Percentiles rank a stretch among this genome's conserved stretches.
Evolutionary conservation across 2,329 filamentous ascomycete genomes (phyloP).

Genomic region (Alternaria incomplexa): DNA sequence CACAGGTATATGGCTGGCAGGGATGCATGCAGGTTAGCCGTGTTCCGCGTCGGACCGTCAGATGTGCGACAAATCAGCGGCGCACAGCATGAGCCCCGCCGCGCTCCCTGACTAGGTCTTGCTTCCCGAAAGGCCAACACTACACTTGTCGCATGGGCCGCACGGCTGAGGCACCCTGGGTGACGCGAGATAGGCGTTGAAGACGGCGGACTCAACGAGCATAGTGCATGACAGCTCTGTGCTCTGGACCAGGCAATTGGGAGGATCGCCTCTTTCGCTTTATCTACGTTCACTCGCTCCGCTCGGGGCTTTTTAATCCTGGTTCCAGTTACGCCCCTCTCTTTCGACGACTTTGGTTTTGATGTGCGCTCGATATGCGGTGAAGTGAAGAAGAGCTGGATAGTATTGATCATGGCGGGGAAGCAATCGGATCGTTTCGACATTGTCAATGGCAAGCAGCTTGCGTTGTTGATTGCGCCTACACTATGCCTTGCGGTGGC

Average conservation of each 20-base stretch:
- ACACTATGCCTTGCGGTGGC: constrained; percentile 21
- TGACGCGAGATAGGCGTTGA: constrained; percentile 9
- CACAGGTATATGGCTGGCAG: not conserved
- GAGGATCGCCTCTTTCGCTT: constrained; percentile 6
- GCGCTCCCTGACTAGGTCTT: not conserved
- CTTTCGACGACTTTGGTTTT: constrained; percentile 1
- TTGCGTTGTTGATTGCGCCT: constrained; percentile 23
- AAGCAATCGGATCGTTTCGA: constrained; percentile 20
- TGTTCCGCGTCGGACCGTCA: constrained; percentile 10
- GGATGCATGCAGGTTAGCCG: constrained; percentile 8
- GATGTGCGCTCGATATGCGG: constrained; percentile 7
- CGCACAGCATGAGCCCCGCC: not conserved
- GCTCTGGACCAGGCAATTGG: constrained; percentile 8
- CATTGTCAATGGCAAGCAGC: constrained; percentile 23
- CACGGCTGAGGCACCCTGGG: constrained; percentile 6
- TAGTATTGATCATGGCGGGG: constrained; percentile 14
- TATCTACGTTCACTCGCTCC: constrained; percentile 8
- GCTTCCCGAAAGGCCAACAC: constrained; percentile 3
- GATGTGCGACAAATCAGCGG: constrained; percentile 5
- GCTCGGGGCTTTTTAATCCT: constrained; percentile 6
- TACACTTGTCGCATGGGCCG: constrained; percentile 12
- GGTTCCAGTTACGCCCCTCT: constrained; percentile 4
- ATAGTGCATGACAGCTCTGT: constrained; percentile 13
- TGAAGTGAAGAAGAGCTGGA: constrained; percentile 1
- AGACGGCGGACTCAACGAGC: constrained; percentile 4